phyloP scores from a whole-genome alignment of 2,329 filamentous ascomycete species.

The Ascocoryne sarcoides region DNA sequence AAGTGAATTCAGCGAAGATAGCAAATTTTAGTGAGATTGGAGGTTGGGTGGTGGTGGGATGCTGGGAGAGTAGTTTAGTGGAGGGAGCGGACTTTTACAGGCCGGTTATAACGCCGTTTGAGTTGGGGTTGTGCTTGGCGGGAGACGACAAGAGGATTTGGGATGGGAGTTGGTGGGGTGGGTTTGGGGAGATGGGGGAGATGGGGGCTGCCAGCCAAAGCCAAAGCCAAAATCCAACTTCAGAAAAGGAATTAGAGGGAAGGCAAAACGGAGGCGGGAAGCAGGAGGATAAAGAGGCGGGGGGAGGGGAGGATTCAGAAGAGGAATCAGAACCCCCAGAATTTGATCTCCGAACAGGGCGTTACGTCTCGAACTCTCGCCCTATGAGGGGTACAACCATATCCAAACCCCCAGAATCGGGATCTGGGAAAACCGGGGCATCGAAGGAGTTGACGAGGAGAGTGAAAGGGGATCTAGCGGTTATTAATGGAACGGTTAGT shows the following conservation, averaged over 20 bases:
- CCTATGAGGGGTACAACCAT: conserved; percentile 48
- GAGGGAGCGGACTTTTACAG: conserved; percentile 61
- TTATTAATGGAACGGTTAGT: conserved; percentile 78
- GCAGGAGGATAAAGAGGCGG: conserved; percentile 1
- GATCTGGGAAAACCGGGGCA: conserved; percentile 18
- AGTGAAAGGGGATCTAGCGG: conserved; percentile 61
- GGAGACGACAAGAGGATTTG: conserved; percentile 70
- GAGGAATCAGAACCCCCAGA: conserved; percentile 76
- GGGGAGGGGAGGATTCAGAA: conserved; percentile 33
- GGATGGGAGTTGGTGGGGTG: conserved; percentile 82
- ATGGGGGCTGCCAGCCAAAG: conserved; percentile 20
- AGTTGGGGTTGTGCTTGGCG: conserved; percentile 70
- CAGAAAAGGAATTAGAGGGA: conserved; percentile 5
- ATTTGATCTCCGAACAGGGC: conserved; percentile 84
- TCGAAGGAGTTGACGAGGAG: conserved; percentile 53
- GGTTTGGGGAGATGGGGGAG: conserved; percentile 58
- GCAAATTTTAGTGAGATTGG: conserved; percentile 95
- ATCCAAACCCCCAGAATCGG: not conserved
- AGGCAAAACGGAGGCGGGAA: not conserved
- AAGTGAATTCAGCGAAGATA: conserved; percentile 89
- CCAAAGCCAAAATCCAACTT: conserved; percentile 1
- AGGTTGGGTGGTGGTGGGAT: conserved; percentile 94
- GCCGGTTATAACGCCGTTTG: conserved; percentile 90
- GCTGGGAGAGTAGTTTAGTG: conserved; percentile 92
- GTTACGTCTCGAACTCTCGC: conserved; percentile 68